Evolutionary conservation across 2,329 filamentous ascomycete genomes (phyloP), one percentile per base, ranked within the genome.

Genomic region (Colletotrichum tofieldiae): DNA sequence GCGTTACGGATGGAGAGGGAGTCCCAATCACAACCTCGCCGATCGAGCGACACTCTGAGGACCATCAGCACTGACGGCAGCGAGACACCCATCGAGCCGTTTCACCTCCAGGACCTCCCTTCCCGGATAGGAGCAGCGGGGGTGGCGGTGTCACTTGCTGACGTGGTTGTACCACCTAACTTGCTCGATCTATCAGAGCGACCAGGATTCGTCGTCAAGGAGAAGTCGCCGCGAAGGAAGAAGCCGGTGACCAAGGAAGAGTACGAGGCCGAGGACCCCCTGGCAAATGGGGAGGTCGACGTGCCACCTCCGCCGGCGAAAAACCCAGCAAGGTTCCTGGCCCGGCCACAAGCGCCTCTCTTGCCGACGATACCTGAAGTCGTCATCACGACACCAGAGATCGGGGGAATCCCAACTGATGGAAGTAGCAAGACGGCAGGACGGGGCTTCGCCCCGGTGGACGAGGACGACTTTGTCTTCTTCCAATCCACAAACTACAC

Each of bases 401-500:
- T 64, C 11, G 51, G 58, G 9, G 26, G 29, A 14, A 37, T 47
- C 9, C 43, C 63, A 18, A 49, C 62, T 26, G 58, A 67, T 47
- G 65, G 32, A n/a, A 56, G 41, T 29, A 54, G 47, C 51, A 67
- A 54, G 52, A 39, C 60, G 12, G 14, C 52, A n/a, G 35, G n/a
- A 29, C 55, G 72, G 39, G 55, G 51, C 1, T 71, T 80, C 32
- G 75, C 73, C n/a, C 75, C 78, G 18, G 77, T 79, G 5, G 80
- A 82, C 20, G 80, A 82, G 14, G 84, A 86, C 2, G 85, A 87
- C 45, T 85, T 83, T 67, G 77, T 89, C 45, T 88, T 85, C 75
- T 80, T 87, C 58, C 81, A 80, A 65, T 86, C 83, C 60, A 87
- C 87, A 0, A 83, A 84, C 0, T 89, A 82, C 74, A 88, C 87